Conservation (phyloP, 306 rosid genomes). For the Sesbania bispinosa region DNA sequence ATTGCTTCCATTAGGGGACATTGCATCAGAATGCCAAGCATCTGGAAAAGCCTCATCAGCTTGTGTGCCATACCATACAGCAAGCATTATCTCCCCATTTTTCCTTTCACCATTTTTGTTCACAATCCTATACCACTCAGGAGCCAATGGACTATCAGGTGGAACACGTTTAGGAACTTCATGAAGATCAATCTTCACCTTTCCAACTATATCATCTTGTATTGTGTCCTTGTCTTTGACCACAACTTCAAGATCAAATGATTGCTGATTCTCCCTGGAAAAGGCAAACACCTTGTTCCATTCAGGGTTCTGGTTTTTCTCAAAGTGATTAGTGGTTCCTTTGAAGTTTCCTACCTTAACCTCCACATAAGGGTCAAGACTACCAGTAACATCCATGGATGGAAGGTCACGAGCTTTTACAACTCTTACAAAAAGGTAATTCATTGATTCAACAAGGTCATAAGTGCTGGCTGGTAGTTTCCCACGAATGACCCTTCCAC, state of each 20-base stretch:
- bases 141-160: slow-evolving; percentile 95
- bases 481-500: slow-evolving; percentile 57
- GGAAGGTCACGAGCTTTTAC: slow-evolving; percentile 96
- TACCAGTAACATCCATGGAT: slow-evolving; percentile 69
- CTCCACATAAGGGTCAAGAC: slow-evolving; percentile 89
- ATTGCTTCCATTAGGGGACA: slow-evolving; percentile 48
- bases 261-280: slow-evolving; percentile 54
- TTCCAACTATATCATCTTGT: slow-evolving; percentile 75
- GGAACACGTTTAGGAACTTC: slow-evolving; percentile 78
- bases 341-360: slow-evolving; percentile 82
- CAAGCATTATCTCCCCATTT: slow-evolving; percentile 89
- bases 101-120: slow-evolving; percentile 55
- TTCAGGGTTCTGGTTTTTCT: slow-evolving; percentile 71
- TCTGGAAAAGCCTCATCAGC: slow-evolving; percentile 96
- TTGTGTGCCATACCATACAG: slow-evolving; percentile 95
- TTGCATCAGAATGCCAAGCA: slow-evolving; percentile 97
- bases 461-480: slow-evolving; percentile 56
- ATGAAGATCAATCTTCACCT: slow-evolving; percentile 51
- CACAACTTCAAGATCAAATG: slow-evolving; percentile 53
- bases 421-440: slow-evolving; percentile 73
- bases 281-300: slow-evolving; percentile 96
- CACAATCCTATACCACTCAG: slow-evolving; percentile 81
- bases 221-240: slow-evolving; percentile 69
- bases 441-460: slow-evolving; percentile 88
- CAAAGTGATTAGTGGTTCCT: slow-evolving; percentile 64